Base-by-base conservation (phyloP, 2,329 filamentous ascomycete genomes). In the Corynespora cassiicola region DNA sequence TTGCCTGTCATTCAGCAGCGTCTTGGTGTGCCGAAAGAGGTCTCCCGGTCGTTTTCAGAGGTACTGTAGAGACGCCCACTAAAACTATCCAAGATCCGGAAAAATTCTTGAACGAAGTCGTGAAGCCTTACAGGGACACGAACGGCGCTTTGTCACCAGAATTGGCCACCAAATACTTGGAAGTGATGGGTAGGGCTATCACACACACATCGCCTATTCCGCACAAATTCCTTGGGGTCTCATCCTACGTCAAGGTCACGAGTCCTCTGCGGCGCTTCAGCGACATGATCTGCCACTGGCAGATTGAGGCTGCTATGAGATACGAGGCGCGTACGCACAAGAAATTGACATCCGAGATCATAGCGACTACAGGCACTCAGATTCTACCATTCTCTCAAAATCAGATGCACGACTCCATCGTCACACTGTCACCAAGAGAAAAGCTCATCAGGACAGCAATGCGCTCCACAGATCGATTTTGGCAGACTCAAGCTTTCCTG, bases 271-370 rank as follows among this genome's bases (percentile, higher is more conserved):
- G 82, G 33, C 74, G 82, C 23, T 85, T 79, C 59, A 72, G 70
- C 30, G 82, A 86, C 60, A 73, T 85, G 57, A 71, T 85, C 29
- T 68, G 74, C 8, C 81, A 85, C 56, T 85, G 82, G 74, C 82
- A 86, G 50, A 82, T 84, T 30, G 81, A 85, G 67, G 77, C 81
- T 6, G 80, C 79, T 2, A 52, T 86, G 25, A 77, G 78, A 8
- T 73, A 78, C 45, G 81, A 85, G 62, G 71, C 75, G 8, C 54
- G 64, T 19, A 69, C 71, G 4, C 73, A 74, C 10, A 59, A 63
- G 14, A 68, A 56, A n/a, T 65, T 79, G 16, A 51, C 72, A 31
- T 50, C 52, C 5, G 39, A 52, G 3, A 23, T 44, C 6, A 11
- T 14, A 11, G 37, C 39, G 21, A 58, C 61, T 30, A 47, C 33